Conservation (phyloP, 139 green algal species). For the Dunaliella primolecta region DNA sequence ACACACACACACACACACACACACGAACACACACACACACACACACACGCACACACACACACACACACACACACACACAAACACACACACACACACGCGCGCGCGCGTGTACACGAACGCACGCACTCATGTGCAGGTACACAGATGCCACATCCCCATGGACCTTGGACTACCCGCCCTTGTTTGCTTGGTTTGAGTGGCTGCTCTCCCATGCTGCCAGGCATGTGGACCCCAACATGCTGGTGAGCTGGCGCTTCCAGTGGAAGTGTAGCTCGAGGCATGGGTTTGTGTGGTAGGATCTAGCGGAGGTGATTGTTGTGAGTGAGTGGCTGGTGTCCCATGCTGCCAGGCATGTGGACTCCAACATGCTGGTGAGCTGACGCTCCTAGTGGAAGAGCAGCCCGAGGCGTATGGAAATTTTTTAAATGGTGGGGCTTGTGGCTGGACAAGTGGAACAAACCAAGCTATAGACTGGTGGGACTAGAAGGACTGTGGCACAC, state of each 20-base stretch:
- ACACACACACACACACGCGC: not conserved
- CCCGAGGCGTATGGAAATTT: no score
- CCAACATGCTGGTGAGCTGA: slow-evolving; percentile 71
- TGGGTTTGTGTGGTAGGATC: no score
- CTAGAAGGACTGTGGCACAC: no score
- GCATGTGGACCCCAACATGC: slow-evolving; percentile 76
- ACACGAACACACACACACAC: not conserved
- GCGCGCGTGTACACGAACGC: not conserved
- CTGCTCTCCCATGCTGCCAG: slow-evolving; percentile 59
- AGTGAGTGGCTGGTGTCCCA: slow-evolving; percentile 79
- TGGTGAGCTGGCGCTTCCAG: slow-evolving; percentile 48
- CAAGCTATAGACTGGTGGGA: no score
- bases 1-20: not conserved
- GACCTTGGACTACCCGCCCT: slow-evolving; percentile 96
- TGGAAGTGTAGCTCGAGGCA: no score
- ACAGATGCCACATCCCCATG: slow-evolving; percentile 80
- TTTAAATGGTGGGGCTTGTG: no score
- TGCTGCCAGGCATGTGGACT: slow-evolving; percentile 62
- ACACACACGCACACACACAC: slow-evolving; percentile 30
- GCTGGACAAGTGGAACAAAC: no score
- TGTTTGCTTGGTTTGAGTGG: slow-evolving; percentile 95
- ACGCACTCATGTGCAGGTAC: slow-evolving; percentile 65
- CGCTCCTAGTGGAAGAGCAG: no score
- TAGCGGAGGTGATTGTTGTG: slow-evolving; percentile 97
- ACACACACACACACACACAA: not conserved